Evolutionary conservation across 1,284 basidiomycete species (phyloP), one percentile per base, ranked within the genome.

Genomic region (Papiliotrema nemorosa): DNA sequence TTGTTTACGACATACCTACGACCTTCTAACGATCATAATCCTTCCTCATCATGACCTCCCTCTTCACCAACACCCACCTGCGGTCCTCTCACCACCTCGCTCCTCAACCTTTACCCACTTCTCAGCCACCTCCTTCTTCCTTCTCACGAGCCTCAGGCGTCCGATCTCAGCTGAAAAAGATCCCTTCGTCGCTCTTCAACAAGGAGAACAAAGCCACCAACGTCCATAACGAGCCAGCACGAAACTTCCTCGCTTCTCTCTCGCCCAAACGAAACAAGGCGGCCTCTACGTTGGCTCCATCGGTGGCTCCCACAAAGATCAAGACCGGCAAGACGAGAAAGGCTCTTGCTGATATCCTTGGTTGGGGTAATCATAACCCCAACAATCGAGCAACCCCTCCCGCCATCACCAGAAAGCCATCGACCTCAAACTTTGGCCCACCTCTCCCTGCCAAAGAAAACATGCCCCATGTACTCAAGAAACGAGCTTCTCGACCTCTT

Each of bases 161-260:
- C 52, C 54, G 54, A 22, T 34, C 40, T 7, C 64, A 66, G 3
- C 44, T 69, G 18, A 56, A 58, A 25, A 65, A 60, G 47, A 66
- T 69, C 29, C 69, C 69, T 3, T 69, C 69, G 3, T 50, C 60
- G 2, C 35, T 71, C 29, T 71, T 71, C 55, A 51, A 50, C 40
- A 58, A 56, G 36, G 50, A 54, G 27, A 56, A 57, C 33, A 24
- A 33, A 26, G 18, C 6, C 13, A 42, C 37, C 33, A 12, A 12
- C 13, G 26, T 3, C n/a, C 13, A 14, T 21, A 27, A 21, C 25
- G 1, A 9, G 22, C 42, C 5, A 36, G 21, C 14, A 10, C 41
- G 20, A 37, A 22, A 24, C 9, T 31, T 50, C 40, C 33, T 60
- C 45, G 50, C 57, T 41, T 37, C 42, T 38, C 40, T 34, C 24